These are phyloP conservation scores for Fonsecaea erecta DNA, from an alignment of 2,329 filamentous ascomycete species.

Conservation along the genomic window DNA sequence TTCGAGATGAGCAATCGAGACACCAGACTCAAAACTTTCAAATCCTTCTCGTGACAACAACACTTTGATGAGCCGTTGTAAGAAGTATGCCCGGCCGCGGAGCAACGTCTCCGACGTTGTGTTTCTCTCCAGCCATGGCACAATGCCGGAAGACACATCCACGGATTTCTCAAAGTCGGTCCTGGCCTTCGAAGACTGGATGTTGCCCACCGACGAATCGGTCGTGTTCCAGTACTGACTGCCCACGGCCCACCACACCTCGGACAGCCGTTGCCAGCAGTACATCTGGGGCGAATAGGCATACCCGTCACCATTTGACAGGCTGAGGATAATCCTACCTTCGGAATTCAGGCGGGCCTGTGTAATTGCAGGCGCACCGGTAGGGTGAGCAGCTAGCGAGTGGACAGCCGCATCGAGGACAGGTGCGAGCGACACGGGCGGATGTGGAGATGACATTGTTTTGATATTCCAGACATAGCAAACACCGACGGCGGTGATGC, in stretches of 20 bases:
- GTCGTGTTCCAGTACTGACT: slow-evolving; percentile 99
- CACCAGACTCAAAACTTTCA: slow-evolving; percentile 85
- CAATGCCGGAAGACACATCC: slow-evolving; percentile 83
- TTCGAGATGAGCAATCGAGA: slow-evolving; percentile 93
- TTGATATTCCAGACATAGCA: slow-evolving; percentile 94
- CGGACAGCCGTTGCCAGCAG: slow-evolving; percentile 92
- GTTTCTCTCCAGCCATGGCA: slow-evolving; percentile 89
- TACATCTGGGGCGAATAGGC: slow-evolving; percentile 84
- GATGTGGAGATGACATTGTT: slow-evolving; percentile 80
- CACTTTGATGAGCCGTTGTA: slow-evolving; percentile 89
- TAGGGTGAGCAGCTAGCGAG: slow-evolving; percentile 77
- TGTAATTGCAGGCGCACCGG: slow-evolving; percentile 80
- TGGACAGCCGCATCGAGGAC: slow-evolving; percentile 85
- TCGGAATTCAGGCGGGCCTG: slow-evolving; percentile 89
- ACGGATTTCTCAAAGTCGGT: slow-evolving; percentile 58
- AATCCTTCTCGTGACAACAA: slow-evolving; percentile 87
- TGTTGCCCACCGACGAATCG: slow-evolving; percentile 81
- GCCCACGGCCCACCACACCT: slow-evolving; percentile 96
- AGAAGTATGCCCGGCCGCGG: slow-evolving; percentile 86
- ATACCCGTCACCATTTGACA: slow-evolving; percentile 94
- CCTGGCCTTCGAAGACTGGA: slow-evolving; percentile 67
- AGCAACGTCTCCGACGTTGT: slow-evolving; percentile 92
- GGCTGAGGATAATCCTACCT: slow-evolving; percentile 82
- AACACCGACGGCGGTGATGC: slow-evolving; percentile 84
- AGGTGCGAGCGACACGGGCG: slow-evolving; percentile 85